phyloP scores from a whole-genome alignment of 495 filamentous ascomycete species.

The Neurospora terricola region DNA sequence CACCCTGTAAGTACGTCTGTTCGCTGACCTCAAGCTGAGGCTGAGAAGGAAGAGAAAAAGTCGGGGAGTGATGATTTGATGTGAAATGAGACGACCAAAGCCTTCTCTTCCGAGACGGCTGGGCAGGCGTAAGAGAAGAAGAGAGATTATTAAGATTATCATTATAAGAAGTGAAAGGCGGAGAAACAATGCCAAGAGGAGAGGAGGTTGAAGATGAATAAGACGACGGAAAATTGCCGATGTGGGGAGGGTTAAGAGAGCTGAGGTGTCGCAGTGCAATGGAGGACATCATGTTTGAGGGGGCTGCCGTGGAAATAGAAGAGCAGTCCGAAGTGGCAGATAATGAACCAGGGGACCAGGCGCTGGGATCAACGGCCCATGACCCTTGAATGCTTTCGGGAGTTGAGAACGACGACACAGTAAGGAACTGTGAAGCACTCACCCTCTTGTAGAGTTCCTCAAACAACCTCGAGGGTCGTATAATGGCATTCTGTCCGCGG shows the following conservation, averaged over 20 bases:
- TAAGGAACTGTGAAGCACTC: conserved; percentile 28
- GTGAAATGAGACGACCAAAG: conserved; percentile 23
- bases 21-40: conserved; percentile 10
- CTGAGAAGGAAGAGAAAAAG: conserved; percentile 12
- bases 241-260: conserved; percentile 10
- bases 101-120: conserved; percentile 5
- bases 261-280: conserved; percentile 10
- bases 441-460: conserved; percentile 43
- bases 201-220: conserved; percentile 15
- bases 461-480: conserved; percentile 37
- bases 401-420: conserved; percentile 18
- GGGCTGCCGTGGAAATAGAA: conserved; percentile 18
- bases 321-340: conserved; percentile 24
- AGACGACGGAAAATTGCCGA: conserved; percentile 16
- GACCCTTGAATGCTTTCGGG: conserved; percentile 5
- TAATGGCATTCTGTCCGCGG: conserved; percentile 36
- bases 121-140: conserved; percentile 5
- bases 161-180: conserved; percentile 1
- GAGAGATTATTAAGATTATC: conserved; percentile 12
- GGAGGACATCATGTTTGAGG: conserved; percentile 11
- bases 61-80: conserved; percentile 8
- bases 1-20: conserved; percentile 37
- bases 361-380: conserved; percentile 27
- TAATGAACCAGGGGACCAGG: conserved; percentile 22
- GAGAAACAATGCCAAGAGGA: conserved; percentile 5